Percentiles rank a stretch among this genome's conserved stretches.
Evolutionary conservation across 768 basidiomycete species (phyloP).

Genomic region (Tulasnella sp.): DNA sequence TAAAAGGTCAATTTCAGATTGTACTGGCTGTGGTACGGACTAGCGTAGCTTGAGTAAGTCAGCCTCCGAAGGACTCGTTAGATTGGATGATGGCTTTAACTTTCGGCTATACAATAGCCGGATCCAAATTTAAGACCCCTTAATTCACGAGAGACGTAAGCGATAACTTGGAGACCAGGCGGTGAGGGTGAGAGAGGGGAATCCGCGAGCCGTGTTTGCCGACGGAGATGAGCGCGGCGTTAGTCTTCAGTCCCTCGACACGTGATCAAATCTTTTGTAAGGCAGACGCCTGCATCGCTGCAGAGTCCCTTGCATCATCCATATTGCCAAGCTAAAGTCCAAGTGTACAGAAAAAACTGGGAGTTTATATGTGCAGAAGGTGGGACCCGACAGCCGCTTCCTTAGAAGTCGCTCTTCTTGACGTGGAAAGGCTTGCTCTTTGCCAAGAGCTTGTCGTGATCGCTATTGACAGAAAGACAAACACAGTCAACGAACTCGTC

Average conservation of each 20-base stretch:
- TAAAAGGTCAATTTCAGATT: no score
- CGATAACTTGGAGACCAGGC: neutral
- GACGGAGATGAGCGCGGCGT: neutral
- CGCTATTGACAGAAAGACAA: neutral
- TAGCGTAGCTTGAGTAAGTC: no score
- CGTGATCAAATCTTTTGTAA: neutral
- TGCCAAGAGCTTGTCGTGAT: neutral
- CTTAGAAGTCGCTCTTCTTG: slow-evolving; percentile 2
- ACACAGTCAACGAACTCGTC: neutral
- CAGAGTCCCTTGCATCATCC: neutral
- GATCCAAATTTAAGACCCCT: neutral
- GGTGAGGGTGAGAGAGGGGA: neutral
- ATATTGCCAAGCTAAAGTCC: neutral
- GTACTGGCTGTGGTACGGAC: no score
- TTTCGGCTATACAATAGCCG: neutral
- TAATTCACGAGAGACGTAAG: neutral
- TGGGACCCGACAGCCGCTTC: neutral
- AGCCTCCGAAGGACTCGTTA: no score
- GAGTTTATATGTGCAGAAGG: no score
- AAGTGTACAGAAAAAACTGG: neutral
- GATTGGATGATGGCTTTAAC: neutral
- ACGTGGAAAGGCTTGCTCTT: neutral
- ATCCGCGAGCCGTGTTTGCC: neutral
- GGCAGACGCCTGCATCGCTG: neutral
- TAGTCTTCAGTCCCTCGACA: neutral